These are phyloP conservation scores for Scutellaria minor DNA, from an alignment of 257 asterid genomes.

Conservation along the genomic window DNA sequence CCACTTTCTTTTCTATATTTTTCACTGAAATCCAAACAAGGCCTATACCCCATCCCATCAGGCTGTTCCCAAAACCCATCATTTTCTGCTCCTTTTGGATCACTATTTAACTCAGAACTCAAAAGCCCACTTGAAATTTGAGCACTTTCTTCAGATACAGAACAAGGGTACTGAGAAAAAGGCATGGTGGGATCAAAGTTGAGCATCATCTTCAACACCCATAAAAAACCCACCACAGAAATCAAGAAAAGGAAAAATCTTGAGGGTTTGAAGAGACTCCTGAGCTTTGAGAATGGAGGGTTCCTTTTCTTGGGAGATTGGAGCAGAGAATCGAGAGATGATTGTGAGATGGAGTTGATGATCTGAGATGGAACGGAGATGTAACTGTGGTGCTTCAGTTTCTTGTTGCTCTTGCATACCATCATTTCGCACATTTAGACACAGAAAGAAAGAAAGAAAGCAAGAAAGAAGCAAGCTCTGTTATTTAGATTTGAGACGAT, in stretches of 20 bases:
- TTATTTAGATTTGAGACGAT: background rate
- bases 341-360: constrained; percentile 64
- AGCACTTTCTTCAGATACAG: constrained; percentile 39
- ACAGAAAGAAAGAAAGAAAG: background rate
- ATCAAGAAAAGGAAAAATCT: constrained; percentile 54
- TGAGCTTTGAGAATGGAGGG: constrained; percentile 39
- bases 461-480: too few species aligned
- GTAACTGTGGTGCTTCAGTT: constrained; percentile 56
- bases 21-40: constrained; percentile 76
- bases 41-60: constrained; percentile 81
- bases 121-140: constrained; percentile 39
- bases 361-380: constrained; percentile 80
- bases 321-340: constrained; percentile 69
- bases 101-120: constrained; percentile 33
- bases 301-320: constrained; percentile 65
- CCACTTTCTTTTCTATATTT: constrained; percentile 52
- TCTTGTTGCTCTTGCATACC: constrained; percentile 58
- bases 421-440: constrained; percentile 53
- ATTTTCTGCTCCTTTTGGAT: constrained; percentile 7
- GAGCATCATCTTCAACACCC: constrained; percentile 50
- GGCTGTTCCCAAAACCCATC: constrained; percentile 87
- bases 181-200: constrained; percentile 53
- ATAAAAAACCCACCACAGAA: constrained; percentile 44
- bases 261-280: constrained; percentile 47
- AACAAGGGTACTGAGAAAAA: constrained; percentile 56